Evolutionary conservation across 225 moss, liverwort and hornwort genomes (phyloP).

Genomic region (Climacium dendroides): DNA sequence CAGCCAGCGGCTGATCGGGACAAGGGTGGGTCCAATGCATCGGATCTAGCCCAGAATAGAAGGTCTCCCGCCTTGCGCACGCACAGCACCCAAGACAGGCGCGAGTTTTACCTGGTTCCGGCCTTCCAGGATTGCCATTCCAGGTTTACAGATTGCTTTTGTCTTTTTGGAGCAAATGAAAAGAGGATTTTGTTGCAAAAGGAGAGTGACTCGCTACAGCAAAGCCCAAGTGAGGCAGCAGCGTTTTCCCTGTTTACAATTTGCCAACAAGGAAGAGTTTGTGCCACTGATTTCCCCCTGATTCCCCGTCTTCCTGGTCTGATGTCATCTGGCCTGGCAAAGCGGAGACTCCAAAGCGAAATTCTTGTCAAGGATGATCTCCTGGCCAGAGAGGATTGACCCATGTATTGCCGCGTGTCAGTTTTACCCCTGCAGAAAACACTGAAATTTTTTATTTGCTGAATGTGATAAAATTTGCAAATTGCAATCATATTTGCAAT

Average conservation of each 20-base stretch:
- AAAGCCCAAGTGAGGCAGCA: background rate
- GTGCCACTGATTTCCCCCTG: background rate
- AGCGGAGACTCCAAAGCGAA: too few species aligned
- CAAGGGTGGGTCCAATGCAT: background rate
- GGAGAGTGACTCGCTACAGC: background rate
- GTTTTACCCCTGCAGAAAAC: too few species aligned
- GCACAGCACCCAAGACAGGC: background rate
- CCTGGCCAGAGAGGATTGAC: too few species aligned
- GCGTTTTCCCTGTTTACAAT: background rate
- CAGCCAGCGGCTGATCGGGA: background rate
- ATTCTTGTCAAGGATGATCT: too few species aligned
- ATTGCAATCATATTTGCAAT: too few species aligned
- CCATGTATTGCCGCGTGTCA: too few species aligned
- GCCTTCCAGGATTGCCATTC: background rate
- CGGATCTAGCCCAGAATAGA: background rate
- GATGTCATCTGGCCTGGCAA: background rate
- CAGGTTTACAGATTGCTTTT: background rate
- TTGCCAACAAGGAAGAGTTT: background rate
- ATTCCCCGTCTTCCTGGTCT: background rate
- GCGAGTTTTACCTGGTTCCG: background rate
- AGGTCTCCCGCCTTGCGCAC: too few species aligned
- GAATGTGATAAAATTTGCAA: too few species aligned
- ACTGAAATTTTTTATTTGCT: too few species aligned
- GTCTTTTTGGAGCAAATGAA: background rate
- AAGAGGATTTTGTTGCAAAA: background rate